Evolutionary conservation across 2,329 filamentous ascomycete species (phyloP).

Genomic region (Cordyceps fumosorosea): DNA sequence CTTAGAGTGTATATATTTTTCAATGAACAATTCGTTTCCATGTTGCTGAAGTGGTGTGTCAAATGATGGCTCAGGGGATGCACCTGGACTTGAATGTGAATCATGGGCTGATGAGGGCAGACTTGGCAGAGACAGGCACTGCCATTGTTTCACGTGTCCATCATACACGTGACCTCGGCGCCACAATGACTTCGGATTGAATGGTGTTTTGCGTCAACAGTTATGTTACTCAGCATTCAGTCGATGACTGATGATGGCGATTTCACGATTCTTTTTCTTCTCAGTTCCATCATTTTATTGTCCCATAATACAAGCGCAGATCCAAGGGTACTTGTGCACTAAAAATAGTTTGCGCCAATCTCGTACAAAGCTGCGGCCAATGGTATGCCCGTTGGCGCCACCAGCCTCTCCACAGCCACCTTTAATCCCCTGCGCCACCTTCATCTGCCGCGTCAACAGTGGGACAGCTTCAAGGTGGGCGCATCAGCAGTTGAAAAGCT

Average conservation of each 20-base stretch:
- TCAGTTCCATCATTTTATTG: neutral
- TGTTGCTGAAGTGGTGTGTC: neutral
- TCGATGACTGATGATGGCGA: neutral
- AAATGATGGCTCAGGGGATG: neutral
- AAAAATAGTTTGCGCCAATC: neutral
- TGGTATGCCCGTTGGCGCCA: neutral
- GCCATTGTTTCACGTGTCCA: neutral
- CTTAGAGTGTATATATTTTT: neutral
- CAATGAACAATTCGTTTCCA: neutral
- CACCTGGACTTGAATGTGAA: neutral
- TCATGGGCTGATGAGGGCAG: neutral
- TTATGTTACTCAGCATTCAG: neutral
- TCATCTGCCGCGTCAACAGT: conserved; percentile 11
- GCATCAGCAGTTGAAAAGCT: neutral
- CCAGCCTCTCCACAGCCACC: conserved; percentile 7
- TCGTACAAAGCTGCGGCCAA: neutral
- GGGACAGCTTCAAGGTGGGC: neutral
- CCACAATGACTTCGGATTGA: neutral
- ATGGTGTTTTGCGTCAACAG: neutral
- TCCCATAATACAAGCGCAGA: conserved; percentile 11
- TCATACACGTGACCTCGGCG: neutral
- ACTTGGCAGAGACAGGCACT: neutral
- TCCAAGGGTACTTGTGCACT: neutral
- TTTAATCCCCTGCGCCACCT: neutral
- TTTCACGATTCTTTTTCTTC: neutral